A percentile compares a stretch with the other conserved stretches of the same genome.
Conservation (phyloP, 495 filamentous ascomycete species). For the Aspergillus baeticus region DNA sequence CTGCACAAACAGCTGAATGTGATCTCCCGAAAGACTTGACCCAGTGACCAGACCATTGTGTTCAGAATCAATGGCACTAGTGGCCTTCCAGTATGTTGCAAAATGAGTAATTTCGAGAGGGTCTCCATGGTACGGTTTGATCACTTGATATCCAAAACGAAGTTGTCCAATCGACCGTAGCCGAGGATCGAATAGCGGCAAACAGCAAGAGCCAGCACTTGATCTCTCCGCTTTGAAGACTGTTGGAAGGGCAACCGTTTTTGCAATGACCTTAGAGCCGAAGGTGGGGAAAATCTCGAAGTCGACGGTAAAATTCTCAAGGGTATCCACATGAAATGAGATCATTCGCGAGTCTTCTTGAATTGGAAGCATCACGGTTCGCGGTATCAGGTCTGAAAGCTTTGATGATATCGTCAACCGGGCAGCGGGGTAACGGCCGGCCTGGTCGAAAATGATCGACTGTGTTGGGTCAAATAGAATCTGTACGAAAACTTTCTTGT, state of each 20-base stretch:
- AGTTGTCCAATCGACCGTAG: slow-evolving; percentile 93
- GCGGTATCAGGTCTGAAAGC: slow-evolving; percentile 89
- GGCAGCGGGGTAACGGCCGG: slow-evolving; percentile 92
- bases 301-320: slow-evolving; percentile 90
- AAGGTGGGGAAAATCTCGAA: slow-evolving; percentile 98
- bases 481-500: slow-evolving; percentile 92
- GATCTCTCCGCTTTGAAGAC: slow-evolving; percentile 72
- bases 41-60: slow-evolving; percentile 88
- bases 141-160: slow-evolving; percentile 89
- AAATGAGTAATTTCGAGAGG: slow-evolving; percentile 96
- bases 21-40: slow-evolving; percentile 90
- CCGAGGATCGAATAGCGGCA: slow-evolving; percentile 90
- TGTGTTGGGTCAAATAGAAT: slow-evolving; percentile 79
- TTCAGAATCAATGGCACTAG: slow-evolving; percentile 80
- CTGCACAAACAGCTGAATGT: slow-evolving; percentile 87
- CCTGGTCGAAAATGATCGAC: slow-evolving; percentile 86
- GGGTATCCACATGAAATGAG: slow-evolving; percentile 92
- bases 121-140: slow-evolving; percentile 93
- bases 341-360: slow-evolving; percentile 91
- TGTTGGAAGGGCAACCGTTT: slow-evolving; percentile 84
- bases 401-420: slow-evolving; percentile 96
- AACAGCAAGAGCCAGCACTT: slow-evolving; percentile 76
- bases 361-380: slow-evolving; percentile 91
- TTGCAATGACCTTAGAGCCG: slow-evolving; percentile 93
- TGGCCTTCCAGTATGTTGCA: slow-evolving; percentile 99